These are phyloP conservation scores for Phytophthora brassicae DNA, from an alignment of 352 stramenopile species.

Conservation along the genomic window DNA sequence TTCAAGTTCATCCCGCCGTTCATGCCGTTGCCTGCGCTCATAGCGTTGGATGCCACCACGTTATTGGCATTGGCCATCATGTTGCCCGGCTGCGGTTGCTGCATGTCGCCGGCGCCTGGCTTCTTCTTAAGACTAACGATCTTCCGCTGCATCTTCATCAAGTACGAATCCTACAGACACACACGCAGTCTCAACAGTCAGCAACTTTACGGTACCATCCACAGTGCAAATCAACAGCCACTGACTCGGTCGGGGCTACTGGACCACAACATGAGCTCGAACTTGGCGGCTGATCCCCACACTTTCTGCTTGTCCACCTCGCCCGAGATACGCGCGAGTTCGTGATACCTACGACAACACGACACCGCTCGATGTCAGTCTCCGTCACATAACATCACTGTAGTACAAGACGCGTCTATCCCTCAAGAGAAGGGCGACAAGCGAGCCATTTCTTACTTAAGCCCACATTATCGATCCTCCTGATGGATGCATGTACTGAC, in stretches of 20 bases:
- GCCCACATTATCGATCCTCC: background rate
- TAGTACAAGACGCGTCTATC: background rate
- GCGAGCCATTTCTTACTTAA: conserved; percentile 19
- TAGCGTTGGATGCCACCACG: conserved; percentile 30
- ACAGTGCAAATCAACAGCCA: background rate
- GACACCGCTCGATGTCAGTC: background rate
- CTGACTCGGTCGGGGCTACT: conserved; percentile 68
- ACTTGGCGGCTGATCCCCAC: conserved; percentile 83
- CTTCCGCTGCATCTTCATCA: conserved; percentile 86
- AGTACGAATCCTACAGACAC: conserved; percentile 62
- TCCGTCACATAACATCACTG: background rate
- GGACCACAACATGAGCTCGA: conserved; percentile 86
- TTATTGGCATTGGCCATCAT: conserved; percentile 39
- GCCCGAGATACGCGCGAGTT: conserved; percentile 79
- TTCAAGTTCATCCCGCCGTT: conserved; percentile 42
- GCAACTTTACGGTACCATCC: background rate
- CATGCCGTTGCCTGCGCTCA: conserved; percentile 32
- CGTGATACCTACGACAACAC: conserved; percentile 63
- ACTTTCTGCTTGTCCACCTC: conserved; percentile 86
- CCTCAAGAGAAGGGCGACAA: background rate
- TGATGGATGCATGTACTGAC: background rate
- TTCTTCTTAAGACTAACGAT: conserved; percentile 83
- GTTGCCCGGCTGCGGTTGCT: conserved; percentile 27
- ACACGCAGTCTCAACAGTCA: conserved; percentile 15
- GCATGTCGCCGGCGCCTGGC: conserved; percentile 38